Conservation (phyloP, 2,329 filamentous ascomycete species). For the Cladophialophora immunda region DNA sequence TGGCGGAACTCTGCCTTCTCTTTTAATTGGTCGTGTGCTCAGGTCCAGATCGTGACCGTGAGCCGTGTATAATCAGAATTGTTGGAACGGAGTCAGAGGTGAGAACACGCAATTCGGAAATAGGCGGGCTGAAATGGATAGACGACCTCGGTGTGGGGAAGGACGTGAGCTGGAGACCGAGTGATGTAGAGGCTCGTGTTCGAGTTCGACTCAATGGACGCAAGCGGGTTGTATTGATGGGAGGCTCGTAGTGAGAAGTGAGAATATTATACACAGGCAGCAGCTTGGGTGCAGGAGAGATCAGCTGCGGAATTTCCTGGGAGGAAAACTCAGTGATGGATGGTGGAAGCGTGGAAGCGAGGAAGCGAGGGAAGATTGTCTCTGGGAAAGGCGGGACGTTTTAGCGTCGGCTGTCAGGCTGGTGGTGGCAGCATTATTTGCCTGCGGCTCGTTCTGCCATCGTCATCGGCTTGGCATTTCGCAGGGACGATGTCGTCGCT, state of each 20-base stretch:
- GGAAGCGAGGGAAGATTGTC: slow-evolving; percentile 9
- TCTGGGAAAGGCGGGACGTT: slow-evolving; percentile 20
- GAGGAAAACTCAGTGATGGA: neutral
- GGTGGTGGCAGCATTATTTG: neutral
- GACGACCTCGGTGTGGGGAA: slow-evolving; percentile 19
- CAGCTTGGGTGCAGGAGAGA: neutral
- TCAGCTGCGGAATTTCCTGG: neutral
- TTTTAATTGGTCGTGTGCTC: slow-evolving; percentile 20
- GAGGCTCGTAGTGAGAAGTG: neutral
- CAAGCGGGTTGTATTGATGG: neutral
- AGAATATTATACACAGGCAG: slow-evolving; percentile 25
- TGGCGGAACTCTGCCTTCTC: slow-evolving; percentile 5
- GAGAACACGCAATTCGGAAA: slow-evolving; percentile 24
- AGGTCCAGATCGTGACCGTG: slow-evolving; percentile 10
- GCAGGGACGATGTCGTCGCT: neutral
- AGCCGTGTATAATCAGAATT: slow-evolving; percentile 16
- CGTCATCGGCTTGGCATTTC: slow-evolving; percentile 21
- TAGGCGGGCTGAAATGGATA: slow-evolving; percentile 23
- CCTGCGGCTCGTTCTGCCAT: slow-evolving; percentile 17
- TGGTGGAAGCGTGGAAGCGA: neutral
- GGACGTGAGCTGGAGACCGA: neutral
- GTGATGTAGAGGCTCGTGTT: neutral
- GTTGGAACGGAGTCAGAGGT: slow-evolving; percentile 16
- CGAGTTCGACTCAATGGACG: neutral
- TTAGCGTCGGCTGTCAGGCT: neutral